phyloP scores from a whole-genome alignment of 139 green algal species.

The Coelastrella sp. region DNA sequence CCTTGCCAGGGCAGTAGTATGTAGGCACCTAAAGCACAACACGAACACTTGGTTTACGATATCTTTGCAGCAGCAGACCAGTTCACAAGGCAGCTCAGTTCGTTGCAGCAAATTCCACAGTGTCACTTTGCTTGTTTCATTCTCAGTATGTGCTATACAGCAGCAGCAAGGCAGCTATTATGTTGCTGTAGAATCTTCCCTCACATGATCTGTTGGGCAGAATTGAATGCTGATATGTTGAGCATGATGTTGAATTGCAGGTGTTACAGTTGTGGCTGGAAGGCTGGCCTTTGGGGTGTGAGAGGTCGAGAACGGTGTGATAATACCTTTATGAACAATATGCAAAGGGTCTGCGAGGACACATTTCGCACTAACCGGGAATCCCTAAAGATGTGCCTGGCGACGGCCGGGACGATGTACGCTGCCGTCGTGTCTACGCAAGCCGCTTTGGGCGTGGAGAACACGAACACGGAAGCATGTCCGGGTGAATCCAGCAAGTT shows the following conservation, averaged over 20 bases:
- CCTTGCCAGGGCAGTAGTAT: too few relatives aligned
- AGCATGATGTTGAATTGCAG: background rate
- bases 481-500: conserved; percentile 1
- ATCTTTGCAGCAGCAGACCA: too few relatives aligned
- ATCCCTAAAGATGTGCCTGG: background rate
- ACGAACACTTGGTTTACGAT: too few relatives aligned
- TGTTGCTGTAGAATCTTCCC: too few relatives aligned
- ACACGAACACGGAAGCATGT: background rate
- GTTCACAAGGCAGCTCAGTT: too few relatives aligned
- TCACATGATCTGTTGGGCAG: too few relatives aligned
- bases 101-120: too few relatives aligned
- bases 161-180: too few relatives aligned
- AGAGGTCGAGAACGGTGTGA: background rate
- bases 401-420: background rate
- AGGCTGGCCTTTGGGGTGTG: background rate
- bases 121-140: too few relatives aligned
- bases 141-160: too few relatives aligned
- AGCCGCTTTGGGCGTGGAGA: background rate
- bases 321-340: background rate
- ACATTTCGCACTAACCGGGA: background rate
- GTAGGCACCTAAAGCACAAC: too few relatives aligned
- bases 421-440: background rate
- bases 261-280: background rate
- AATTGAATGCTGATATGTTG: too few relatives aligned
- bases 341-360: background rate